phyloP scores from a whole-genome alignment of 1,284 basidiomycete species.

The Exsudoporus floridanus region DNA sequence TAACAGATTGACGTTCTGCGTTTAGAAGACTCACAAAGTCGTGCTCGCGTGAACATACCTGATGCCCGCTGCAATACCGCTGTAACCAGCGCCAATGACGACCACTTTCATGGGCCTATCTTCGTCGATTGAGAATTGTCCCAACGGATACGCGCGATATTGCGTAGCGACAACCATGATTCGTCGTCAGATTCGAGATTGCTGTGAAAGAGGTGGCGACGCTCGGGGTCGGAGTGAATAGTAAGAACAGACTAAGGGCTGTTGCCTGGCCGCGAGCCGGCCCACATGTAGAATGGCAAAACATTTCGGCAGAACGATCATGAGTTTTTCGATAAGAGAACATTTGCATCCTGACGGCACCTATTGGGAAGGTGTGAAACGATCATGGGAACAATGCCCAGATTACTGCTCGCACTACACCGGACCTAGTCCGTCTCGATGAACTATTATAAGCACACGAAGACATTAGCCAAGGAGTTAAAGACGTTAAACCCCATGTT shows the following conservation, averaged over 20 bases:
- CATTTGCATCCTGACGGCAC: no score
- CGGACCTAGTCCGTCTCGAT: not conserved
- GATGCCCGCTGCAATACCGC: slow-evolving; percentile 55
- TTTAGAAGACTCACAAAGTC: not conserved
- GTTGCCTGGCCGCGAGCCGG: not conserved
- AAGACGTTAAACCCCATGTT: not conserved
- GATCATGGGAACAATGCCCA: not conserved
- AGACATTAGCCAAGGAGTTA: not conserved
- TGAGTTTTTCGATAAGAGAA: not conserved
- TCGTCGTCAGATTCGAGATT: not conserved
- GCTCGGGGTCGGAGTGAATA: no score
- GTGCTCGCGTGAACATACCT: slow-evolving; percentile 33
- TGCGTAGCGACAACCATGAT: not conserved
- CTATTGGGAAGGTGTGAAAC: not conserved
- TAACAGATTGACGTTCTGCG: slow-evolving; percentile 14
- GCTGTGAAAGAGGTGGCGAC: not conserved
- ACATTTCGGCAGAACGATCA: not conserved
- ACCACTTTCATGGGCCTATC: slow-evolving; percentile 16
- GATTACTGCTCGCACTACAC: not conserved
- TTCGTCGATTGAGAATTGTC: slow-evolving; percentile 20
- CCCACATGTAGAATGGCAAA: not conserved
- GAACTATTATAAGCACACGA: not conserved
- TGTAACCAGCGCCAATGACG: slow-evolving; percentile 22
- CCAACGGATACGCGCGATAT: not conserved
- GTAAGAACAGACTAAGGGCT: not conserved